Percentiles rank a stretch among this genome's conserved stretches.
Evolutionary conservation across 345 rosid genomes (phyloP).

Genomic region (Aquilaria malaccensis): DNA sequence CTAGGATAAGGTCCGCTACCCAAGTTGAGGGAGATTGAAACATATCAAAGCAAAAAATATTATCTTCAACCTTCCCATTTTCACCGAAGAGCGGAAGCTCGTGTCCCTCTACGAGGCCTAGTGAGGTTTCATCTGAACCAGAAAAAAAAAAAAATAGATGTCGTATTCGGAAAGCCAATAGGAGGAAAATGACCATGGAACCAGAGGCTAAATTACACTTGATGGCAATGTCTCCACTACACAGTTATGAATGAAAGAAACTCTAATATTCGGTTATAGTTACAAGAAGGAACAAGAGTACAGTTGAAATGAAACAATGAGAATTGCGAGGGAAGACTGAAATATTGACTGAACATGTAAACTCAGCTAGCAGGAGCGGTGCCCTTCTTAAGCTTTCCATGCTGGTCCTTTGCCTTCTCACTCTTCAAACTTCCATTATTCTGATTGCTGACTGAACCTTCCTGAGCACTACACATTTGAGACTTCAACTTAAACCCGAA

Average conservation of each 20-base stretch:
- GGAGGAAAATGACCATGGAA: too few relatives aligned
- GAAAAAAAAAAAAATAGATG: too few relatives aligned
- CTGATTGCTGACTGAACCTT: conserved; percentile 72
- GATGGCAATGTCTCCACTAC: too few relatives aligned
- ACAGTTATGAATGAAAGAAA: neutral
- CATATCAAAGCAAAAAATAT: too few relatives aligned
- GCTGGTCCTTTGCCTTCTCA: conserved; percentile 53
- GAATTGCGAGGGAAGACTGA: conserved; percentile 1
- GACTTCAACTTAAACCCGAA: conserved; percentile 85
- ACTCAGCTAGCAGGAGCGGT: conserved; percentile 34
- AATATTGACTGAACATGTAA: neutral
- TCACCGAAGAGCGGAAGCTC: too few relatives aligned
- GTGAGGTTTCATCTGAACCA: too few relatives aligned
- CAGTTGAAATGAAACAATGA: conserved; percentile 17
- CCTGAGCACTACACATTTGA: conserved; percentile 95
- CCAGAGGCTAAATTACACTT: too few relatives aligned
- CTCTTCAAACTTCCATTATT: conserved; percentile 38
- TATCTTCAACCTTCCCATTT: too few relatives aligned
- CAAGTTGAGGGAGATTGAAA: too few relatives aligned
- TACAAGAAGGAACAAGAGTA: conserved; percentile 9
- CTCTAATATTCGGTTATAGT: conserved; percentile 11
- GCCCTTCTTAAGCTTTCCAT: conserved; percentile 56
- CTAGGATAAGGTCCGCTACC: too few relatives aligned
- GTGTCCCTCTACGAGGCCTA: too few relatives aligned
- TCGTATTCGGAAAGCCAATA: too few relatives aligned